Conservation (phyloP, 2,329 filamentous ascomycete genomes). For the Microascus cirrosus region DNA sequence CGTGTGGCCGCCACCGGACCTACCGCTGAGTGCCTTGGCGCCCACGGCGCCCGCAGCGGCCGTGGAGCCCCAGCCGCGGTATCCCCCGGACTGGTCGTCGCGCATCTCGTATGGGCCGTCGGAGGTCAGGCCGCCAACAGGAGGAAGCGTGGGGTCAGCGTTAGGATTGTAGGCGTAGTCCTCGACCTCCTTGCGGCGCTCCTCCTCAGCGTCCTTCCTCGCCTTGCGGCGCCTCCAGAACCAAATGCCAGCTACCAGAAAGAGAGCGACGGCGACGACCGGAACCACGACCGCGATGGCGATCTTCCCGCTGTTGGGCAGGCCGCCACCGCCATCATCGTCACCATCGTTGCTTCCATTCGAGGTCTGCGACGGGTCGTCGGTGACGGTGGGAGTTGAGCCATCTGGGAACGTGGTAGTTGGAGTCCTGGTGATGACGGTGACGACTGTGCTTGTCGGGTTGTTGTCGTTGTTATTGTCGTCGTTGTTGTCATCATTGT, state of each 20-base stretch:
- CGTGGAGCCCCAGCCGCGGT: constrained; percentile 88
- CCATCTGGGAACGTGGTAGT: constrained; percentile 4
- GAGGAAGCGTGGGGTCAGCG: constrained; percentile 68
- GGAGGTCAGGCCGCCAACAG: constrained; percentile 27
- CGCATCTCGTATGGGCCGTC: constrained; percentile 61
- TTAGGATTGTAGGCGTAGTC: constrained; percentile 99
- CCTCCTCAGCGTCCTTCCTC: constrained; percentile 73
- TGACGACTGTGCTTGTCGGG: constrained; percentile 9
- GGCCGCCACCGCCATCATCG: constrained; percentile 33
- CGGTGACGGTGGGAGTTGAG: constrained; percentile 4
- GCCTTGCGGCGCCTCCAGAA: constrained; percentile 86
- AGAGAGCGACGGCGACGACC: constrained; percentile 73
- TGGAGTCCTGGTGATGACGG: constrained; percentile 15
- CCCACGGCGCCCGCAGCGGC: constrained; percentile 53
- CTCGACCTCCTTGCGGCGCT: constrained; percentile 89
- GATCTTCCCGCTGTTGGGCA: constrained; percentile 59
- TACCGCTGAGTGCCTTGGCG: constrained; percentile 78
- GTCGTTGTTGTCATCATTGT: constrained; percentile 1
- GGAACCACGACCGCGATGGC: constrained; percentile 91
- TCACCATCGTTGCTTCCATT: not conserved
- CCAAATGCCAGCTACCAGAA: constrained; percentile 67
- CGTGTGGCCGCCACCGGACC: constrained; percentile 58
- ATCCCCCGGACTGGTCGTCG: constrained; percentile 67
- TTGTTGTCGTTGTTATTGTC: constrained; percentile 1
- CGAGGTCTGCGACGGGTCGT: constrained; percentile 13